Evolutionary conservation across 148 eudicot species (phyloP).

Genomic region (Vaccinium myrtillus): DNA sequence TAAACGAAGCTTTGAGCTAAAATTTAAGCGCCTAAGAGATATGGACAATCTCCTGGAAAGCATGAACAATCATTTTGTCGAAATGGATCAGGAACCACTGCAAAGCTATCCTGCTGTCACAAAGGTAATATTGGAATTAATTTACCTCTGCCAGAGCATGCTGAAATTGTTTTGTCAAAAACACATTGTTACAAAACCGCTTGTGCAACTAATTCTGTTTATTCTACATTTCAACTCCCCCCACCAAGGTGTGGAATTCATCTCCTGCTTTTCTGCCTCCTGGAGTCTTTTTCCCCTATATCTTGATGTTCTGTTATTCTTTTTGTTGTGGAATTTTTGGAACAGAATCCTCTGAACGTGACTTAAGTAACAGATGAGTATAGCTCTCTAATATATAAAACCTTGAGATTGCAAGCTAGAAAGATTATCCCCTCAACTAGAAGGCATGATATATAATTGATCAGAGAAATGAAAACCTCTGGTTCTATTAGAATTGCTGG

Average conservation of each 20-base stretch:
- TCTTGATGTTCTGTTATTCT: neutral
- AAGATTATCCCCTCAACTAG: neutral
- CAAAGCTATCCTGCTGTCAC: slow-evolving; percentile 28
- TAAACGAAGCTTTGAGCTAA: slow-evolving; percentile 40
- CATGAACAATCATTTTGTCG: slow-evolving; percentile 40
- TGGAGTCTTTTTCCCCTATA: neutral
- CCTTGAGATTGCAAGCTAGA: neutral
- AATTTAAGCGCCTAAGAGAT: slow-evolving; percentile 54
- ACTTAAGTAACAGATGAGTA: neutral
- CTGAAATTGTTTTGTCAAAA: neutral
- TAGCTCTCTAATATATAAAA: neutral
- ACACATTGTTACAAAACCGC: slow-evolving; percentile 1
- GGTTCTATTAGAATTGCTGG: too few relatives aligned
- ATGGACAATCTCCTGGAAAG: slow-evolving; percentile 55
- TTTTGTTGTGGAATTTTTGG: neutral
- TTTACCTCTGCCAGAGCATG: neutral
- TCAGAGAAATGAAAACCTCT: too few relatives aligned
- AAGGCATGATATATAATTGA: neutral
- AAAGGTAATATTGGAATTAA: slow-evolving; percentile 42
- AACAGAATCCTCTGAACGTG: neutral
- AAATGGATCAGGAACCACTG: slow-evolving; percentile 37
- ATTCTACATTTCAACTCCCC: neutral
- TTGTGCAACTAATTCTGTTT: neutral
- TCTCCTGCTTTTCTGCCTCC: neutral
- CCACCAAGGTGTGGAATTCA: neutral